phyloP scores from a whole-genome alignment of 352 stramenopile species.

The Saprolegnia parasitica region DNA sequence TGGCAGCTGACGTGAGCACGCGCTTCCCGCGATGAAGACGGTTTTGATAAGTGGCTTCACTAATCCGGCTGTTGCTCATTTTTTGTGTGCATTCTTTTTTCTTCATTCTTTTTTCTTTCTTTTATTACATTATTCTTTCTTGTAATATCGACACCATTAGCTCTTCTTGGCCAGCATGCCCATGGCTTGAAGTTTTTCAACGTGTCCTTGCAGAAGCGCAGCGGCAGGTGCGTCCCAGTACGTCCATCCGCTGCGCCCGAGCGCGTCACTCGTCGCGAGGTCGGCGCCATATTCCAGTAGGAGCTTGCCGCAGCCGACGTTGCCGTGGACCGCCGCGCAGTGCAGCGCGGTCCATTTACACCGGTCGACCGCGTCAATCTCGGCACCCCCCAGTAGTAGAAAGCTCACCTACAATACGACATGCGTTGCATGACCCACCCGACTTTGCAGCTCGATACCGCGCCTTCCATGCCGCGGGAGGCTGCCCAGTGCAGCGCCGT shows the following conservation, averaged over 20 bases:
- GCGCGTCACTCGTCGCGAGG: conserved; percentile 34
- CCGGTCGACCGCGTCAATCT: conserved; percentile 37
- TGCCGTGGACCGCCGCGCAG: conserved; percentile 53
- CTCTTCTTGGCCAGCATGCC: conserved; percentile 13
- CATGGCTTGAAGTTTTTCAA: conserved; percentile 25
- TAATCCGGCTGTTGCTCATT: no score
- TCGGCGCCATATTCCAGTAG: conserved; percentile 43
- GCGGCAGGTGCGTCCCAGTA: conserved; percentile 24
- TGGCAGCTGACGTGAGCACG: no score
- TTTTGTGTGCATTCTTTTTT: no score
- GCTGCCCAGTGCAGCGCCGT: conserved; percentile 67
- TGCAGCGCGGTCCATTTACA: conserved; percentile 60
- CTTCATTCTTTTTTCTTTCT: no score
- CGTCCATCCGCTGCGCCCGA: conserved; percentile 35
- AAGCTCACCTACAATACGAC: conserved; percentile 21
- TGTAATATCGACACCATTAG: no score
- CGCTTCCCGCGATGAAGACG: no score
- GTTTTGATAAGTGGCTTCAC: no score
- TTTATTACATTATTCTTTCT: no score
- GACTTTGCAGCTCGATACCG: conserved; percentile 7
- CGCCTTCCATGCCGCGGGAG: conserved; percentile 42
- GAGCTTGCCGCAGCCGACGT: conserved; percentile 31
- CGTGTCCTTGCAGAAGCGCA: conserved; percentile 12
- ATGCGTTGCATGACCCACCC: background rate
- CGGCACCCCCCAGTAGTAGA: conserved; percentile 38